A percentile compares a stretch with the other conserved stretches of the same genome.
These are phyloP conservation scores for Beauveria asiatica DNA, from an alignment of 2,329 filamentous ascomycete species.

Conservation along the genomic window DNA sequence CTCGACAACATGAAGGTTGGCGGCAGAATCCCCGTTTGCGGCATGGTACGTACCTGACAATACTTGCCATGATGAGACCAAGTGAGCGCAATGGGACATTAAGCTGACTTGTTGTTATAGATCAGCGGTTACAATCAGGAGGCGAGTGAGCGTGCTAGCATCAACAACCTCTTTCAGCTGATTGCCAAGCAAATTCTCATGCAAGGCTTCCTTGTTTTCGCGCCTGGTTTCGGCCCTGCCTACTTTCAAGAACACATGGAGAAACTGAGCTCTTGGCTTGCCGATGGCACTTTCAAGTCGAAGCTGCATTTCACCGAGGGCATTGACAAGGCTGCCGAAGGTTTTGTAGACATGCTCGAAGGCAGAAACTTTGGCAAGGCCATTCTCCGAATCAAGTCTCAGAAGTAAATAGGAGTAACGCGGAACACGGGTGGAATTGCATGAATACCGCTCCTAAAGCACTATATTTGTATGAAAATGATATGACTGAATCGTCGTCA, in stretches of 20 bases:
- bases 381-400: constrained; percentile 52
- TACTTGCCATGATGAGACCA: neutral
- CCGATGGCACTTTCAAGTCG: constrained; percentile 65
- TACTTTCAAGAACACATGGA: constrained; percentile 65
- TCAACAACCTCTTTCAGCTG: constrained; percentile 57
- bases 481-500: too few species aligned
- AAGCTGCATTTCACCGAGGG: constrained; percentile 61
- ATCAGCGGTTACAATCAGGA: constrained; percentile 68
- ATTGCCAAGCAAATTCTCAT: constrained; percentile 62
- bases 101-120: constrained; percentile 7
- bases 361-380: constrained; percentile 86
- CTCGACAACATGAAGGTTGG: constrained; percentile 43
- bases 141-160: constrained; percentile 47
- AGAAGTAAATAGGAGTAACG: neutral
- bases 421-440: too few species aligned
- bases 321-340: constrained; percentile 70
- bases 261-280: constrained; percentile 67
- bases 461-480: too few species aligned
- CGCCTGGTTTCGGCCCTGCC: constrained; percentile 56
- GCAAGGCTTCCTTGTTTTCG: constrained; percentile 66
- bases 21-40: constrained; percentile 58
- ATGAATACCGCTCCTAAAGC: too few species aligned
- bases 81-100: neutral
- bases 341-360: constrained; percentile 63
- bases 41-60: constrained; percentile 40